Percentiles rank a stretch among this genome's conserved stretches.
Evolutionary conservation across 768 basidiomycete genomes (phyloP).

Genomic region (Pulveroboletus frians): DNA sequence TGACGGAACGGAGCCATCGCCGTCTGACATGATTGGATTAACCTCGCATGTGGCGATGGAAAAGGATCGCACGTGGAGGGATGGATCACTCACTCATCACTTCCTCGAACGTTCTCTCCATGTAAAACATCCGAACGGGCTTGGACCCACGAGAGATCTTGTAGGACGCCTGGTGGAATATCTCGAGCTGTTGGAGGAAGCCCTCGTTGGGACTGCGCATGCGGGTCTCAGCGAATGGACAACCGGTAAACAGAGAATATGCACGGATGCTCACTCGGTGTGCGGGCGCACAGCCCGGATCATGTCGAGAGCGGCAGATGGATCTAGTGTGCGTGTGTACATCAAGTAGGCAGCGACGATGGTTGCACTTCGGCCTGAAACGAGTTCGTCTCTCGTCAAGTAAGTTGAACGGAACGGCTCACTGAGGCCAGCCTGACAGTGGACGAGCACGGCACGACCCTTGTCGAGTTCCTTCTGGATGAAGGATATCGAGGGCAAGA

Average conservation of each 20-base stretch:
- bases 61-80: not conserved
- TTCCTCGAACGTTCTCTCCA: conserved; percentile 68
- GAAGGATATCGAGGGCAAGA: conserved; percentile 77
- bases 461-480: conserved; percentile 76
- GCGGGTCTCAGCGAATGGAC: not conserved
- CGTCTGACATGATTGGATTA: conserved; percentile 44
- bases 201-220: conserved; percentile 72
- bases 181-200: conserved; percentile 73
- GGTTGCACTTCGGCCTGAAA: conserved; percentile 72
- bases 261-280: conserved; percentile 54
- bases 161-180: conserved; percentile 71
- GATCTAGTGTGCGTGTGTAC: conserved; percentile 57
- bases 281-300: conserved; percentile 62
- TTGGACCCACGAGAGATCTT: conserved; percentile 65
- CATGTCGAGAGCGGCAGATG: conserved; percentile 59
- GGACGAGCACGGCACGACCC: conserved; percentile 74
- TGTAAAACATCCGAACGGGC: conserved; percentile 74
- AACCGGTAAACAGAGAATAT: not conserved
- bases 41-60: not conserved
- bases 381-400: conserved; percentile 2
- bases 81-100: conserved; percentile 62
- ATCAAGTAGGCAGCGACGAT: conserved; percentile 88
- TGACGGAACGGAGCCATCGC: conserved; percentile 60
- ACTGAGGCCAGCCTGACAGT: conserved; percentile 90
- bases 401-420: conserved; percentile 28